Evolutionary conservation across 192 early-diverging fungal genomes (phyloP).

Genomic region (Coemansia sp.): DNA sequence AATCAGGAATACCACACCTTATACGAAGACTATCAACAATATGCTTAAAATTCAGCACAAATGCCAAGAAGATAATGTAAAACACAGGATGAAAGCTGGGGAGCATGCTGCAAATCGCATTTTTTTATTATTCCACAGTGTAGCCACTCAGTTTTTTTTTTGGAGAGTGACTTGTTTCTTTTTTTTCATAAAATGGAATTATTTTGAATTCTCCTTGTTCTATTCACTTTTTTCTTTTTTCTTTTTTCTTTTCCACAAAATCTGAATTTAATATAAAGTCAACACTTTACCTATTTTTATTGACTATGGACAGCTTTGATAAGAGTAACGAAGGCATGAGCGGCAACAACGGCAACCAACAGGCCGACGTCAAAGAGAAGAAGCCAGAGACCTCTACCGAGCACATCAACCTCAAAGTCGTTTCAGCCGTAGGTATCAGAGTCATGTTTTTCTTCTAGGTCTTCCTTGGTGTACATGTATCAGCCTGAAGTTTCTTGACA

Average conservation of each 20-base stretch:
- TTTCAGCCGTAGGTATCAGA: slow-evolving; percentile 71
- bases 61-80: no score
- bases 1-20: no score
- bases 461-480: no score
- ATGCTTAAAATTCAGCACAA: no score
- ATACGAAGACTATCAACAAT: no score
- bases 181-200: background rate
- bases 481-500: no score
- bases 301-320: background rate
- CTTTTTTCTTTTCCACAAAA: background rate
- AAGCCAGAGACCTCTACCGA: slow-evolving; percentile 63
- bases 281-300: background rate
- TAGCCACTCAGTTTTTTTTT: no score
- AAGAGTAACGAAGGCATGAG: background rate
- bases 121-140: no score
- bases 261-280: background rate
- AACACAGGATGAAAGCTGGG: no score
- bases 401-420: slow-evolving; percentile 92
- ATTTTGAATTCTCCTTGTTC: no score
- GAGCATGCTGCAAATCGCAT: no score
- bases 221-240: no score
- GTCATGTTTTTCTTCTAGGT: background rate
- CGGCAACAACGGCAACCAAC: slow-evolving; percentile 12
- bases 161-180: background rate
- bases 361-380: slow-evolving; percentile 50